phyloP scores from a whole-genome alignment of 306 rosid species.

The Rosa multiflora region DNA sequence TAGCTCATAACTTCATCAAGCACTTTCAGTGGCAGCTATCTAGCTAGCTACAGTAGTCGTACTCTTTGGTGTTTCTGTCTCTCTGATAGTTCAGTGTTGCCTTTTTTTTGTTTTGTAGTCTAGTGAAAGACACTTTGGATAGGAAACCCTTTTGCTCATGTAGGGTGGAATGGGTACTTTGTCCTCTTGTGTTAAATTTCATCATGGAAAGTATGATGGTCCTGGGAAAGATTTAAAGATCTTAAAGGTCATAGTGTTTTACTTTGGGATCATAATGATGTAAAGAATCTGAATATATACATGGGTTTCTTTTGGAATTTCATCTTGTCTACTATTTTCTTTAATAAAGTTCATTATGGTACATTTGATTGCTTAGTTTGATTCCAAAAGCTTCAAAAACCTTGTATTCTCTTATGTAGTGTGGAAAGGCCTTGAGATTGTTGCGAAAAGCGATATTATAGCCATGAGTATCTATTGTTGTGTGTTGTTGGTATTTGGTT shows the following conservation, averaged over 20 bases:
- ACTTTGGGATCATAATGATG: slow-evolving; percentile 5
- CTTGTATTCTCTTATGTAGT: background rate
- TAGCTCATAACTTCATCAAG: background rate
- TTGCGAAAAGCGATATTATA: background rate
- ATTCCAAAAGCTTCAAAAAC: background rate
- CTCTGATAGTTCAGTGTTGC: background rate
- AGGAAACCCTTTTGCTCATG: slow-evolving; percentile 12
- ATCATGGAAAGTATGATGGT: slow-evolving; percentile 27
- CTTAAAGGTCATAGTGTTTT: background rate
- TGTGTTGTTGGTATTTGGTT: slow-evolving; percentile 1
- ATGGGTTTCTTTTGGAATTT: background rate
- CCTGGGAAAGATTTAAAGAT: slow-evolving; percentile 14
- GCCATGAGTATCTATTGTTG: background rate
- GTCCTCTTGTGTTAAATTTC: slow-evolving; percentile 27
- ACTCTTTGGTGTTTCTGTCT: background rate
- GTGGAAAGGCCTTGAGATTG: background rate
- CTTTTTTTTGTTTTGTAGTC: background rate
- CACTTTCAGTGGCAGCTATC: slow-evolving; percentile 11
- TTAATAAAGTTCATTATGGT: background rate
- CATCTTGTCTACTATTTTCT: background rate
- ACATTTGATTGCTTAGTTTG: background rate
- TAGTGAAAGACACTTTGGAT: slow-evolving; percentile 11
- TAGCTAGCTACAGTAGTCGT: background rate
- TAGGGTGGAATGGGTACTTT: slow-evolving; percentile 19
- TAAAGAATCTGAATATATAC: slow-evolving; percentile 15